phyloP scores from a whole-genome alignment of 371 early-diverging fungal species.

The Apophysomyces elegans region DNA sequence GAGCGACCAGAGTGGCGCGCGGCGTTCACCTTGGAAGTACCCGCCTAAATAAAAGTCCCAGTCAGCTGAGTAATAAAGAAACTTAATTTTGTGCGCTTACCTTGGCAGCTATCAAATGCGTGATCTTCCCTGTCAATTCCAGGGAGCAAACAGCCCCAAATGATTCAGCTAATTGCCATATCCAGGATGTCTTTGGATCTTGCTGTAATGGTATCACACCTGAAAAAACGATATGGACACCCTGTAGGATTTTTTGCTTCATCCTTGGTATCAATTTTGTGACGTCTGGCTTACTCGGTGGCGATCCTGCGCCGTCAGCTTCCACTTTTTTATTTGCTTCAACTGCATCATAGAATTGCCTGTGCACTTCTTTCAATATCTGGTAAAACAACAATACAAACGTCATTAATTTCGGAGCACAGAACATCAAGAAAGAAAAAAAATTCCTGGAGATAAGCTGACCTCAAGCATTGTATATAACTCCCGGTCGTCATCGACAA shows the following conservation, averaged over 20 bases:
- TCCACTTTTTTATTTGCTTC: constrained; percentile 22
- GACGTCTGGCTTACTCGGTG: constrained; percentile 43
- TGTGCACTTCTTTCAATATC: constrained; percentile 61
- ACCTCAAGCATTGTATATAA: constrained; percentile 55
- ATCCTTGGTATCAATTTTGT: constrained; percentile 55
- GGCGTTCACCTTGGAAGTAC: constrained; percentile 62
- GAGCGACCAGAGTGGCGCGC: constrained; percentile 47
- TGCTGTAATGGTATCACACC: constrained; percentile 60
- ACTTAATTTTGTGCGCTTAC: constrained; percentile 16
- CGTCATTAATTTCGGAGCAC: not conserved
- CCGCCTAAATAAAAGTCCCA: constrained; percentile 34
- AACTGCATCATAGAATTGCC: constrained; percentile 50
- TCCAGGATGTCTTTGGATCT: constrained; percentile 56
- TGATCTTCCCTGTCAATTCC: constrained; percentile 61
- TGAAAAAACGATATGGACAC: constrained; percentile 57
- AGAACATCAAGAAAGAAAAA: not conserved
- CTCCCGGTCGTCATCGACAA: constrained; percentile 60
- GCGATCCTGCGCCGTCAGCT: constrained; percentile 20
- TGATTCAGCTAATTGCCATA: constrained; percentile 71
- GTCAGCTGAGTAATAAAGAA: not conserved
- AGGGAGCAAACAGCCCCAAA: constrained; percentile 74
- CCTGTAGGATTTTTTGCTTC: constrained; percentile 52
- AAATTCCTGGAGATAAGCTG: not conserved
- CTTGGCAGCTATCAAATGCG: constrained; percentile 82
- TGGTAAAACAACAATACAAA: constrained; percentile 13